Base-by-base conservation (phyloP, 2,329 filamentous ascomycete genomes). In the Exophiala bonariae region DNA sequence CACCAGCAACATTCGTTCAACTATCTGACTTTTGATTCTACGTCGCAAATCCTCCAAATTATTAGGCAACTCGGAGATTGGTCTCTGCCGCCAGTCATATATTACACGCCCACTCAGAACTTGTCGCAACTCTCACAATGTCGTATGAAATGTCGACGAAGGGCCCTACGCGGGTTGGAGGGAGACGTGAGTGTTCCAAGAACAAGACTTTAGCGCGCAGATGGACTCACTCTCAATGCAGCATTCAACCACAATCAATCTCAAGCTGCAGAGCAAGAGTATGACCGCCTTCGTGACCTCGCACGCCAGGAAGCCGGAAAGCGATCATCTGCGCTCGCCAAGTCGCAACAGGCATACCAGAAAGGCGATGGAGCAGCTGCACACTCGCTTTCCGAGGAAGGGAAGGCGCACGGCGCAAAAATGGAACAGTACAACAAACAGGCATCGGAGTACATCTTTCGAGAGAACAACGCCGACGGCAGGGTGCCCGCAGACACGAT, bases 381-480 rank as follows among this genome's bases (percentile, higher is more conserved):
- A 41, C 90, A 96, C 67, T 74, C 87, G 45, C 79, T 96, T 42
- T 91, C 86, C 31, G 83, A 93, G 61, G 81, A 95, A 69, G 89
- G 87, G 63, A 96, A 97, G 71, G 70, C 74, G 35, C 91, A 97
- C 67, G 90, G 85, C 33, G 81, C 82, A 49, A 81, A 86, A 65
- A 93, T 95, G 82, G 89, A 95, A 57, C 77, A 85, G 50, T 95
- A 90, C 73, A 96, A 96, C 76, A 83, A 81, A 56, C 89, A 96
- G 68, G 93, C 93, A 1, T 89, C 88, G 50, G 88, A 96, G 49
- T 95, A 81, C 69, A 97, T 97, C 65, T 96, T 99, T 75, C 85
- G 90, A 32, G 89, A 92, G 72, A 96, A 96, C 75, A 97, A 97
- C 66, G 84, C 87, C 16, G 68, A 76, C 2, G 87, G 82, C 14